Evolutionary conservation across 177 flowering plant species (phyloP).

Genomic region (Vitis hybrid): DNA sequence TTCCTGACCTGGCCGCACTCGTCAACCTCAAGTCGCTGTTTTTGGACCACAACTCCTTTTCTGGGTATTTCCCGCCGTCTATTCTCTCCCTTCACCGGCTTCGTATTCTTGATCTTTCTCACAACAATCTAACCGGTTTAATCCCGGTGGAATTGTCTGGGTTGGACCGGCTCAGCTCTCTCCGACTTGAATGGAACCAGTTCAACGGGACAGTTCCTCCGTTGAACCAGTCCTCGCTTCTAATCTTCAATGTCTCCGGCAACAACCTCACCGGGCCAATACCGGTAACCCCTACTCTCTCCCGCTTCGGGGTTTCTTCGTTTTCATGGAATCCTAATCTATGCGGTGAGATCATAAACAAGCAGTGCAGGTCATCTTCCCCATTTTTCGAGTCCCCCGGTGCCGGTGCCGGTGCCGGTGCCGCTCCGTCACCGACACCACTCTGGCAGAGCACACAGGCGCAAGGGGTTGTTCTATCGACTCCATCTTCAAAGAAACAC

Average conservation of each 20-base stretch:
- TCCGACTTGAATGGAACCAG: constrained; percentile 31
- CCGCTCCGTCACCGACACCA: constrained; percentile 18
- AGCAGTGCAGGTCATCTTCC: constrained; percentile 18
- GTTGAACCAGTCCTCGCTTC: constrained; percentile 34
- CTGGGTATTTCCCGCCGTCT: constrained; percentile 37
- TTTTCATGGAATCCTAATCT: constrained; percentile 29
- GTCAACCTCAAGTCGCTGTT: constrained; percentile 32
- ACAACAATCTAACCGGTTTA: constrained; percentile 28
- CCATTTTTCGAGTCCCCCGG: constrained; percentile 31
- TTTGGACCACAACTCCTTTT: constrained; percentile 30
- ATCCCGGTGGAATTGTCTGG: constrained; percentile 20
- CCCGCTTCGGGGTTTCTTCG: constrained; percentile 30
- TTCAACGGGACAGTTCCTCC: constrained; percentile 39
- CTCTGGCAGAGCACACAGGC: constrained; percentile 21
- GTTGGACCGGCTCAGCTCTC: constrained; percentile 24
- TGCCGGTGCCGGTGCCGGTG: neutral
- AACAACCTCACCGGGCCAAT: constrained; percentile 39
- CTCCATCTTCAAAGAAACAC: constrained; percentile 18
- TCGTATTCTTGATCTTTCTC: constrained; percentile 26
- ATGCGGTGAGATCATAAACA: constrained; percentile 40
- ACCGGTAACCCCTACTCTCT: constrained; percentile 34
- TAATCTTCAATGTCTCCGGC: constrained; percentile 34
- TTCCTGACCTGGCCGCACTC: constrained; percentile 41
- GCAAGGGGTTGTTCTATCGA: constrained; percentile 15
- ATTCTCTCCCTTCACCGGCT: constrained; percentile 31